These are phyloP conservation scores for Penicillium sp. DNA, from an alignment of 2,329 filamentous ascomycete species.

Conservation along the genomic window DNA sequence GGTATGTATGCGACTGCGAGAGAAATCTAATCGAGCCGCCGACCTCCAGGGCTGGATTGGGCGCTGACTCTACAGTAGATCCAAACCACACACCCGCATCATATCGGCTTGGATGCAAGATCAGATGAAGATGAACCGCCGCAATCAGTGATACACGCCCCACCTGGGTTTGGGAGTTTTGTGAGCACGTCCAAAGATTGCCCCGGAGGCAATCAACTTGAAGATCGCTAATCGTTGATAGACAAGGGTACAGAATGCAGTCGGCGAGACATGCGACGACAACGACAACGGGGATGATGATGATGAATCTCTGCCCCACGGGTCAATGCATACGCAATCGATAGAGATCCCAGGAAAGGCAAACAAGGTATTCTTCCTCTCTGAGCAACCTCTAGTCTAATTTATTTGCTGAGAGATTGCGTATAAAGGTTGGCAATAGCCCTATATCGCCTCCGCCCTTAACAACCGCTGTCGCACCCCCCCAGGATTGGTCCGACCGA, in stretches of 20 bases:
- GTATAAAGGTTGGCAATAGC: conserved; percentile 32
- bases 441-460: conserved; percentile 67
- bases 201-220: background rate
- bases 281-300: conserved; percentile 12
- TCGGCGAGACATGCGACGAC: background rate
- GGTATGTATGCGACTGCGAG: conserved; percentile 18
- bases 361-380: conserved; percentile 16
- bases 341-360: conserved; percentile 6
- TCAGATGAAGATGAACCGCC: conserved; percentile 67
- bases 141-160: conserved; percentile 87
- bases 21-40: background rate
- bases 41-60: background rate
- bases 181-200: conserved; percentile 48
- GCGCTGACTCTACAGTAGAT: conserved; percentile 27
- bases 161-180: conserved; percentile 77
- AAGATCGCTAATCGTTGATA: conserved; percentile 1
- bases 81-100: conserved; percentile 25
- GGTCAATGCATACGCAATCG: conserved; percentile 6
- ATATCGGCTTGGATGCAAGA: conserved; percentile 27
- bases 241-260: background rate
- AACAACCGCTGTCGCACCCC: conserved; percentile 68
- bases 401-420: conserved; percentile 3
- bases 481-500: conserved; percentile 63
- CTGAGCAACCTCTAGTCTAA: background rate
- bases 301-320: conserved; percentile 8